These are phyloP conservation scores for Pascua sp. DNA, from an alignment of 1,284 basidiomycete genomes.

Conservation along the genomic window DNA sequence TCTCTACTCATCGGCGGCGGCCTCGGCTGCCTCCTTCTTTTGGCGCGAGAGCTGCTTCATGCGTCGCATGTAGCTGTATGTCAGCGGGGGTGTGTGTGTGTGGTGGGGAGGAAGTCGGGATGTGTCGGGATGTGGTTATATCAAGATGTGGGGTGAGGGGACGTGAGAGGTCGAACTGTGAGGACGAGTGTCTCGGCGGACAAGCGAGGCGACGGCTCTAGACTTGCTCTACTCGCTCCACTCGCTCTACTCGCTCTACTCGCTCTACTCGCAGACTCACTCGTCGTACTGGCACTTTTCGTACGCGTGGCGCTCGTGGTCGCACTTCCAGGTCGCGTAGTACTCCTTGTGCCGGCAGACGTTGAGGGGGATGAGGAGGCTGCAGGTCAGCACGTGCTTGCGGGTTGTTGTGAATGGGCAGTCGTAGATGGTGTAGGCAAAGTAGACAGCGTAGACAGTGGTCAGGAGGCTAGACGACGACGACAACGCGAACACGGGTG, in stretches of 20 bases:
- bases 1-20: slow-evolving; percentile 47
- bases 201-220: too few species aligned
- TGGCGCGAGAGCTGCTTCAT: slow-evolving; percentile 74
- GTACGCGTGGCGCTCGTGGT: slow-evolving; percentile 58
- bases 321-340: slow-evolving; percentile 78
- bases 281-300: slow-evolving; percentile 83
- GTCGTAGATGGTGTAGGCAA: too few species aligned
- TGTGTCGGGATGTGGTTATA: too few species aligned
- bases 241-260: too few species aligned
- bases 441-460: too few species aligned
- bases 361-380: slow-evolving; percentile 80
- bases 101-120: not conserved
- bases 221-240: slow-evolving; percentile 61
- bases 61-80: slow-evolving; percentile 68
- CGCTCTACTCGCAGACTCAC: slow-evolving; percentile 61
- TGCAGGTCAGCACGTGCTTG: slow-evolving; percentile 37
- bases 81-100: too few species aligned
- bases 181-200: not conserved
- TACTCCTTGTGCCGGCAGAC: slow-evolving; percentile 67
- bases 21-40: slow-evolving; percentile 63
- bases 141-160: too few species aligned
- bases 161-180: not conserved
- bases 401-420: too few species aligned
- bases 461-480: too few species aligned
- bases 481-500: too few species aligned